Base-by-base conservation (phyloP, 2,329 filamentous ascomycete species). In the Laburnicola sp. region DNA sequence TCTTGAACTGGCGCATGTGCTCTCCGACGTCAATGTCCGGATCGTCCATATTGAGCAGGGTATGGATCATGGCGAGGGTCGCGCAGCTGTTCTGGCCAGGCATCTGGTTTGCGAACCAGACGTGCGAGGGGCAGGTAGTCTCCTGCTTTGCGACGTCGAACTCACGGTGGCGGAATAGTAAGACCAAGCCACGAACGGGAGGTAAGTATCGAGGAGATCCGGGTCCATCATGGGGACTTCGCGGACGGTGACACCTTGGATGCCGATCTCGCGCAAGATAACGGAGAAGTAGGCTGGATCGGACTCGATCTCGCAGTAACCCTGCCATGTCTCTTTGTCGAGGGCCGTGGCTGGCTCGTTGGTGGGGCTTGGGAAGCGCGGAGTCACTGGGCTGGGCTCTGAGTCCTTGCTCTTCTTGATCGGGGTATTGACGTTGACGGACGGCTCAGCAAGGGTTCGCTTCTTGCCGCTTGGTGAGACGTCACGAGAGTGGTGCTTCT, bases 21-120 rank as follows among this genome's bases (percentile, higher is more conserved):
- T 83, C 74, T 3, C 91, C 91, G 4, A 97, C 80, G 8, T 84
- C 75, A 3, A 91, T 73, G 0, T 77, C 78, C 0, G 83, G 76
- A 10, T 48, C 38, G 3, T 46, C 27, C 23, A 86, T 80, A 67
- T 97, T 97, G 83, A 96, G 95, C 66, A 96, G 77, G 53, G 97
- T 96, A 64, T 97, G 97, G 62, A 97, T 81, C 59, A 97, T 79
- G 3, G 94, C 91, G 39, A 97, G 84, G n/a, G 90, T 94, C 21
- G 91, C 94, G 73, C 94, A 99, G 25, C 91, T 87, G 71, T 96
- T 96, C 42, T 71, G 68, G 9, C 62, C 66, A 4, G 69, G 70
- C 40, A 89, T 87, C 76, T 96, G 93, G 65, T 97, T 97, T 26
- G 92, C 91, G 71, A 97, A 97, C 93, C 94, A 99, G 16, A 97